A percentile compares a stretch with the other conserved stretches of the same genome.
These are phyloP conservation scores for Mycotypha africana DNA, from an alignment of 371 early-diverging fungal genomes.

Conservation along the genomic window DNA sequence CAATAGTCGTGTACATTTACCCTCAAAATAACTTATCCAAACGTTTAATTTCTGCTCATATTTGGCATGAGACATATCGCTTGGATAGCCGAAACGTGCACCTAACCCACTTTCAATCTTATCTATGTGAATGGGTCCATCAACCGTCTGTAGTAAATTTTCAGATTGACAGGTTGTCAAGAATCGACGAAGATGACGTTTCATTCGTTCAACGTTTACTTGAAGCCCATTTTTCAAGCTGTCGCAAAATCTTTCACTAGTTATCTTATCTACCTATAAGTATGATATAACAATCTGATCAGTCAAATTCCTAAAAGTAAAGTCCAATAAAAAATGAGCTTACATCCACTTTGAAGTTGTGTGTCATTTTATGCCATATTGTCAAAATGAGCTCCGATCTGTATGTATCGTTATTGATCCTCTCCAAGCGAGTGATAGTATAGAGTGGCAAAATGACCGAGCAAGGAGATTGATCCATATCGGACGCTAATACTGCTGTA, in stretches of 20 bases:
- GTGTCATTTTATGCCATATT: slow-evolving; percentile 59
- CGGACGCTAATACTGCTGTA: slow-evolving; percentile 31
- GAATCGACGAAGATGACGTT: slow-evolving; percentile 68
- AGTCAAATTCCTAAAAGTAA: background rate
- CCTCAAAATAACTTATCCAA: slow-evolving; percentile 73
- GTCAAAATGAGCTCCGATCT: slow-evolving; percentile 41
- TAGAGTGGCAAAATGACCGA: slow-evolving; percentile 71
- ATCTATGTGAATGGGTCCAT: slow-evolving; percentile 5
- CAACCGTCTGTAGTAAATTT: slow-evolving; percentile 54
- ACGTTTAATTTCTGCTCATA: slow-evolving; percentile 70
- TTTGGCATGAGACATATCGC: slow-evolving; percentile 64
- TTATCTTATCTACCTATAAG: slow-evolving; percentile 12
- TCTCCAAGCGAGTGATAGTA: slow-evolving; percentile 85
- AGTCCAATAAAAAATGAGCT: background rate
- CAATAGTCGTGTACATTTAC: slow-evolving; percentile 21
- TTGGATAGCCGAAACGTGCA: slow-evolving; percentile 80
- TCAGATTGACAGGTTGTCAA: slow-evolving; percentile 73
- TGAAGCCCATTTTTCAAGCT: slow-evolving; percentile 45
- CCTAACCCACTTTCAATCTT: slow-evolving; percentile 70
- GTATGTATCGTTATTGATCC: slow-evolving; percentile 45
- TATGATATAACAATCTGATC: background rate
- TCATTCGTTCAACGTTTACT: slow-evolving; percentile 62
- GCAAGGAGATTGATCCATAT: slow-evolving; percentile 27
- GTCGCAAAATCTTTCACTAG: slow-evolving; percentile 38
- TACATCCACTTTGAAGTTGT: slow-evolving; percentile 45